phyloP scores from a whole-genome alignment of 495 filamentous ascomycete genomes.

The Pyronema omphalodes region DNA sequence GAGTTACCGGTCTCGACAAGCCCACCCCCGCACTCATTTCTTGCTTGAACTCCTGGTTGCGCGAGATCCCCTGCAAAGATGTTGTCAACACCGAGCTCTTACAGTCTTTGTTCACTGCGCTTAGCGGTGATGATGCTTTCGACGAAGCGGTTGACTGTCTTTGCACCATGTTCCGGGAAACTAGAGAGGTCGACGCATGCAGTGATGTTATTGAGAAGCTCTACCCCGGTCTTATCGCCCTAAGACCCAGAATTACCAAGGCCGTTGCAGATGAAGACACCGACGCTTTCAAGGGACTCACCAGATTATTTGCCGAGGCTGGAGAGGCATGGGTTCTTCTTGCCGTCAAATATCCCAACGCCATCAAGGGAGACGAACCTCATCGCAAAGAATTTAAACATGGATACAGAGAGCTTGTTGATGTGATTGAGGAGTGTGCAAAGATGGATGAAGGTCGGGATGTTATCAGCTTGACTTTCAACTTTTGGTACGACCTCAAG shows the following conservation, averaged over 20 bases:
- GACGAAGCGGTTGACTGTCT: constrained; percentile 86
- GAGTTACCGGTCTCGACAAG: constrained; percentile 40
- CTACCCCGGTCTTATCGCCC: constrained; percentile 62
- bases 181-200: constrained; percentile 78
- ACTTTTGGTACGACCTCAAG: constrained; percentile 97
- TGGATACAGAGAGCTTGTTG: constrained; percentile 63
- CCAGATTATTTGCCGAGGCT: constrained; percentile 77
- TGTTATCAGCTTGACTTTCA: constrained; percentile 76
- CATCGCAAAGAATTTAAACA: too few relatives aligned
- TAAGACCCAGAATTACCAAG: constrained; percentile 60
- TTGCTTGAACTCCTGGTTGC: constrained; percentile 90
- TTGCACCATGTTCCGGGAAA: constrained; percentile 79
- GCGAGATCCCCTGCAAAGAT: constrained; percentile 67
- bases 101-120: constrained; percentile 55
- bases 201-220: constrained; percentile 61
- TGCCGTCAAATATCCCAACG: constrained; percentile 59
- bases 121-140: constrained; percentile 58
- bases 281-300: constrained; percentile 77
- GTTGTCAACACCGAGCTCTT: constrained; percentile 76
- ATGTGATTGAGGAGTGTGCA: constrained; percentile 77
- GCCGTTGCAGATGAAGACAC: constrained; percentile 62
- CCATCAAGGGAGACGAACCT: constrained; percentile 16
- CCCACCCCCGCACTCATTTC: constrained; percentile 81
- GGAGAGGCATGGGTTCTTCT: constrained; percentile 86
- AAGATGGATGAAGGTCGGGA: constrained; percentile 73